Evolutionary conservation across 768 basidiomycete species (phyloP), one percentile per base, ranked within the genome.

Genomic region (Lactifluus hygrophoroides): DNA sequence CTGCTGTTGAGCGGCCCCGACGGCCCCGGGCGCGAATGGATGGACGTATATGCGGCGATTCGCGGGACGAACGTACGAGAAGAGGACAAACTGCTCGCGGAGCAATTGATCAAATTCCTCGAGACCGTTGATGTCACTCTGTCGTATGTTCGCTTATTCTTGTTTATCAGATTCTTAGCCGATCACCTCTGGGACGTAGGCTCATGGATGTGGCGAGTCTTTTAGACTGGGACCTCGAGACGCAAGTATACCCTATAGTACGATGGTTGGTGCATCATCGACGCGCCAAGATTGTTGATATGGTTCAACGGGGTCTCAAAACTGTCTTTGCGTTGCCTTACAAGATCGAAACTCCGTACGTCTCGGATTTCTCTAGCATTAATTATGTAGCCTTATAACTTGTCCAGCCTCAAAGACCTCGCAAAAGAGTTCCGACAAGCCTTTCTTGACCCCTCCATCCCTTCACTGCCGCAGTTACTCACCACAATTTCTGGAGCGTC

Each of bases 251-350:
- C 66, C 90, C 93, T 0, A 83, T 89, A n/a, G 94, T 95, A 9
- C 82, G 91, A 17, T 93, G 93, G 81, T 77, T 99, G 30, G 88
- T 97, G 30, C 85, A 90, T 58, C 93, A 94, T 71, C 80, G 90
- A 53, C 81, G 90, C 66, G 95, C 92, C 5, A 91, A 91, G 65
- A 75, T 98, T 27, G 86, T 96, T 43, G 94, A 97, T 61, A 80
- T 84, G 17, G 82, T 98, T 32, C 89, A 93, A 66, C 74, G 72
- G 3, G 81, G 85, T 45, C 70, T 97, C 44, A 87, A 89, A 70
- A 94, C 90, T 0, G 80, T 91, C 0, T 96, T 94, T 66, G 78
- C 83, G 4, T 75, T 94, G 42, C 80, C 90, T 16, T 77, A 83
- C 3, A 81, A 77, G 64, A 81, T 89, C 61, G 74, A 81, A 49